Evolutionary conservation across 2,329 filamentous ascomycete species (phyloP).

Genomic region (Xylaria sp.): DNA sequence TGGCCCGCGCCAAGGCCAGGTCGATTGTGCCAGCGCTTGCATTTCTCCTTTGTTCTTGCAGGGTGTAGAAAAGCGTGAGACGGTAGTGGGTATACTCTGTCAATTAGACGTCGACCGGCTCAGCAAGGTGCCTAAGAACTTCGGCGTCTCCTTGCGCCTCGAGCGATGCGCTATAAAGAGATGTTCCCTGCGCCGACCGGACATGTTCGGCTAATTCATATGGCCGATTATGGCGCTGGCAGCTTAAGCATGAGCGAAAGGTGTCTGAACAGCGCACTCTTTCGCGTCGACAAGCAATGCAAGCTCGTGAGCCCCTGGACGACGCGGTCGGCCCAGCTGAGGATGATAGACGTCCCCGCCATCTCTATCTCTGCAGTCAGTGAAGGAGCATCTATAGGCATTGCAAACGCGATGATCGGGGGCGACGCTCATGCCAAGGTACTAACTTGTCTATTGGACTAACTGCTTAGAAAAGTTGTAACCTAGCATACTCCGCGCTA

Average conservation of each 20-base stretch:
- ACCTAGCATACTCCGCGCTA: too few relatives aligned
- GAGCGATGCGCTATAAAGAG: background rate
- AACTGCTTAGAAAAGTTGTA: too few relatives aligned
- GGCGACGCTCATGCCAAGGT: background rate
- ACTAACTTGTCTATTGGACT: too few relatives aligned
- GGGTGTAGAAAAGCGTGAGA: conserved; percentile 10
- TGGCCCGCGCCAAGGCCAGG: conserved; percentile 4
- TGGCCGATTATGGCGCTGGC: background rate
- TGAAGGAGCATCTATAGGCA: conserved; percentile 9
- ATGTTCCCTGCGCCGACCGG: background rate
- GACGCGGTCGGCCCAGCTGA: background rate
- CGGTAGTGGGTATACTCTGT: background rate
- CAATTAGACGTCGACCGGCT: conserved; percentile 1
- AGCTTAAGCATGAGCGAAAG: conserved; percentile 3
- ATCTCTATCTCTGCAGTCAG: background rate
- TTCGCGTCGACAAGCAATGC: conserved; percentile 5
- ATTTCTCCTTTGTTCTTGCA: background rate
- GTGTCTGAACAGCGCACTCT: conserved; percentile 1
- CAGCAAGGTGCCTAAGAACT: background rate
- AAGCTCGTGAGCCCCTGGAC: background rate
- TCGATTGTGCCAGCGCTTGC: background rate
- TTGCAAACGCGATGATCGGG: conserved; percentile 5
- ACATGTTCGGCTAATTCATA: background rate
- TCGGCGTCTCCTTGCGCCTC: background rate
- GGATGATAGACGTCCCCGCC: background rate